Conservation (phyloP, 2,329 filamentous ascomycete genomes). For the Neurospora sp. region DNA sequence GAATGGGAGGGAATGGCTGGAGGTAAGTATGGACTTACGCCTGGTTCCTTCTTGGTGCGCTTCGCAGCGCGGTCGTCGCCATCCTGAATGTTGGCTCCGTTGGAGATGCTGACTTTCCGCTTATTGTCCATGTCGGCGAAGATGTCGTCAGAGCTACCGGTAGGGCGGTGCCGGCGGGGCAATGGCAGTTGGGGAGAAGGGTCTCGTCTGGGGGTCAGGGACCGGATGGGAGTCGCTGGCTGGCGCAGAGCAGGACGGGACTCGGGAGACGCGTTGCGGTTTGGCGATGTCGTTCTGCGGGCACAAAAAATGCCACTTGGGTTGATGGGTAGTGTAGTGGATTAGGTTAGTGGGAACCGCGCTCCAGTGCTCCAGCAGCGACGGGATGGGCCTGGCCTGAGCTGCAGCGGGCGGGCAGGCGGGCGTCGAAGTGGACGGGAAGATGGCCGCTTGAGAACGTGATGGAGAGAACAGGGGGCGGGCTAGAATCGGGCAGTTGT, state of each 20-base stretch:
- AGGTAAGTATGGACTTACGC: slow-evolving; percentile 27
- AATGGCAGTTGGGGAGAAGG: slow-evolving; percentile 11
- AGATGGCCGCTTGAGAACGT: not conserved
- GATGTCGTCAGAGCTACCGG: not conserved
- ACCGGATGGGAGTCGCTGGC: slow-evolving; percentile 5
- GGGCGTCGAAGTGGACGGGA: not conserved
- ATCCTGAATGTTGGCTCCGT: slow-evolving; percentile 34
- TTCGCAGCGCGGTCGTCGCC: slow-evolving; percentile 45
- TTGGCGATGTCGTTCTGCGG: slow-evolving; percentile 7
- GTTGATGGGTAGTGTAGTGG: not conserved
- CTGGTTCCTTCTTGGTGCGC: slow-evolving; percentile 40
- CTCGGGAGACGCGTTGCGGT: slow-evolving; percentile 10
- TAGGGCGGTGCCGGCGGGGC: slow-evolving; percentile 8
- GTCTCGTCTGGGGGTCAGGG: not conserved
- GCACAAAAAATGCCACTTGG: slow-evolving; percentile 13
- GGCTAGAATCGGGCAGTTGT: not conserved
- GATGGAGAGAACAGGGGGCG: not conserved
- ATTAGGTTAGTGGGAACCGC: slow-evolving; percentile 6
- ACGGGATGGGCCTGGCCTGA: not conserved
- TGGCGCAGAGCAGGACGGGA: slow-evolving; percentile 3
- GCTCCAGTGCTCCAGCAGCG: not conserved
- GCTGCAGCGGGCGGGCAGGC: not conserved
- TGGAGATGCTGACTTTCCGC: slow-evolving; percentile 39
- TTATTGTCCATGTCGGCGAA: slow-evolving; percentile 42
- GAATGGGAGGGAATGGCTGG: not conserved